Evolutionary conservation across 345 rosid species (phyloP), one percentile per base, ranked within the genome.

Genomic region (Balakata baccata): DNA sequence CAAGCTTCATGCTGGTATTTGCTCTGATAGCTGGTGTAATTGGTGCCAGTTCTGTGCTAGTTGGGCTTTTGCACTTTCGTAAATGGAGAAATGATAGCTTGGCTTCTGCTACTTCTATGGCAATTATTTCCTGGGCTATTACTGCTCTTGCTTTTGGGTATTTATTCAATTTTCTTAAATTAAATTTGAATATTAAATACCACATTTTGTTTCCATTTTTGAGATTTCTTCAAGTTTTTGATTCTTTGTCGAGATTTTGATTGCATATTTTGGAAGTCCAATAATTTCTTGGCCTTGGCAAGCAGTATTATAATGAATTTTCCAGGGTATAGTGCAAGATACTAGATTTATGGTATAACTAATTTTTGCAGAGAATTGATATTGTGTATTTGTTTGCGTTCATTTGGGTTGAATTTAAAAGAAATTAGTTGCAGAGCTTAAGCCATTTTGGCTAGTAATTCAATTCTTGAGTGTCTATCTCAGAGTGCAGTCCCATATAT

Each of bases 111-210:
- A 20, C 72, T 78, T 70, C 86, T 64, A 11, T 61, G 10, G 81
- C 85, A 4, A 34, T 75, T 59, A 23, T 79, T 22, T 59, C 82
- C 0, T 83, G 56, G 49, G 76, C 73, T 0, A 7, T 74, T n/a
- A 77, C 77, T 25, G 75, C 82, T 70, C 81, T 83, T 60, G 86
- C 86, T 72, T 74, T 81, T 49, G 84, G 88, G 86, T 81, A 67
- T 25, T 5, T 29, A 7, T 34, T 39, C 23, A 43, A 43, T 43
- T 43, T 43, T 43, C 47, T 43, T 9, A 43, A 43, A 8, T 43
- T 43, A 43, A 43, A 43, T 3, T 5, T 43, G 47, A 43, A 29
- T 29, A 2, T 29, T 29, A 29, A 29, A 29, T 29, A 29, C 34
- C 34, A 29, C 34, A 10, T 49, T 34, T 4, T 5, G 20, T 16